Base-by-base conservation (phyloP, 768 basidiomycete genomes). In the Trametes cinnabarina region DNA sequence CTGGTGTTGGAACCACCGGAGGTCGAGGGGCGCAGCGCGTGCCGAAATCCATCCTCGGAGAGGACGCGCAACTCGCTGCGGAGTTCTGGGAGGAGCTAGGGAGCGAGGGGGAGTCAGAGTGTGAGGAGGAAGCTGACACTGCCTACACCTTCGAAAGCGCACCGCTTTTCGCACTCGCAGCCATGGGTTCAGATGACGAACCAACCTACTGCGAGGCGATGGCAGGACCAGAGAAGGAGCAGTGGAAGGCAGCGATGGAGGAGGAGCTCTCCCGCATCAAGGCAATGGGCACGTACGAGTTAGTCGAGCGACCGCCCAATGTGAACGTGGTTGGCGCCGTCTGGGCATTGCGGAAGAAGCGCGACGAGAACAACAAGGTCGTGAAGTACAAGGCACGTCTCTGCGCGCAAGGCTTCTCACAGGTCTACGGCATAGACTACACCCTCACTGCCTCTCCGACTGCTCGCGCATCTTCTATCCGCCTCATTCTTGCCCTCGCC, bases 331-430 rank as follows among this genome's bases (percentile, higher is more conserved):
- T 65, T 32, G 48, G 58, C 26, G 32, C 42, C 3, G 32, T n/a
- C 3, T 71, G 66, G 66, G 72, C 70, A 3, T 68, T 68, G 52
- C 57, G 56, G 3, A 43, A 53, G 19, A 75, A 74, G 57, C 46
- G 58, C 25, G 59, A 71, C 52, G 51, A 20, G 7, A 41, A 51
- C 34, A 47, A 52, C 14, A 58, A 57, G 0, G 53, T 74, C 37
- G 40, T 39, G 3, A 47, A 63, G 5, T 66, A 67, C 58, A 40
- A 52, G 26, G 66, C 66, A 1, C 57, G 70, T 32, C 55, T 73
- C 17, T 65, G 69, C 23, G 71, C 74, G 0, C 64, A 67, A 23
- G 74, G 76, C 0, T 74, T 65, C 62, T 49, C 66, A 0, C 75
- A 76, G 48, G 58, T 71, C 2, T 53, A 47, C 2, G 67, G 71